Evolutionary conservation across 192 early-diverging fungal genomes (phyloP).

Genomic region (Dispira simplex): DNA sequence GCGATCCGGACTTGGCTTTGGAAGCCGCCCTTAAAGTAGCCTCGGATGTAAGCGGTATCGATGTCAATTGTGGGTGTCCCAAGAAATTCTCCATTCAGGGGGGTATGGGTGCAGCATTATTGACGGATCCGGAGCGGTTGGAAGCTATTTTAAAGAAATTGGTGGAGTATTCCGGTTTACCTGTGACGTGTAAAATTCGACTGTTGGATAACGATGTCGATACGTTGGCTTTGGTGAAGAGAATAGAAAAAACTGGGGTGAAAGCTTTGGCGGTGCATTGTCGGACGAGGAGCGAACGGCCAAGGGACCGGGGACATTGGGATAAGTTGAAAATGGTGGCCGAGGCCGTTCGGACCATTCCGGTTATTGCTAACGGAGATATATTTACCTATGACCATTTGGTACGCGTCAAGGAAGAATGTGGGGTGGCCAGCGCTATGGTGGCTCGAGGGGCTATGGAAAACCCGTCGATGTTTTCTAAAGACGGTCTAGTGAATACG

Average conservation of each 20-base stretch:
- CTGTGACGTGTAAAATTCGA: constrained; percentile 82
- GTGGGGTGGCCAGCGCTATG: constrained; percentile 59
- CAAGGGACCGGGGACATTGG: constrained; percentile 73
- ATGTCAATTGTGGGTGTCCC: constrained; percentile 97
- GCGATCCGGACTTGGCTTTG: constrained; percentile 70
- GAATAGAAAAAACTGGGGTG: constrained; percentile 75
- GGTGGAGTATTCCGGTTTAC: constrained; percentile 53
- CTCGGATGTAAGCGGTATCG: constrained; percentile 77
- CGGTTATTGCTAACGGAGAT: constrained; percentile 91
- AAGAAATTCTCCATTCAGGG: constrained; percentile 87
- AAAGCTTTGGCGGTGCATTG: constrained; percentile 83
- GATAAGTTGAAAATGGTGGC: constrained; percentile 58
- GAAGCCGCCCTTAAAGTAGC: constrained; percentile 68
- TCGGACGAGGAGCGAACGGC: constrained; percentile 59
- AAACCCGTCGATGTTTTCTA: constrained; percentile 79
- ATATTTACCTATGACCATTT: constrained; percentile 49
- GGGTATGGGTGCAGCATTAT: constrained; percentile 87
- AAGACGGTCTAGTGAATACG: constrained; percentile 35
- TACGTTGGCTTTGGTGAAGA: constrained; percentile 64
- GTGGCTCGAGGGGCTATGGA: constrained; percentile 75
- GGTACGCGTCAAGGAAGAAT: constrained; percentile 34
- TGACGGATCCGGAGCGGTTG: constrained; percentile 70
- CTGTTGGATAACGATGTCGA: constrained; percentile 56
- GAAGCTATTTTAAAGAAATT: constrained; percentile 54
- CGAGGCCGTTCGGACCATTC: constrained; percentile 48